Conservation (phyloP, 345 rosid genomes). For the Brassica nigra region DNA sequence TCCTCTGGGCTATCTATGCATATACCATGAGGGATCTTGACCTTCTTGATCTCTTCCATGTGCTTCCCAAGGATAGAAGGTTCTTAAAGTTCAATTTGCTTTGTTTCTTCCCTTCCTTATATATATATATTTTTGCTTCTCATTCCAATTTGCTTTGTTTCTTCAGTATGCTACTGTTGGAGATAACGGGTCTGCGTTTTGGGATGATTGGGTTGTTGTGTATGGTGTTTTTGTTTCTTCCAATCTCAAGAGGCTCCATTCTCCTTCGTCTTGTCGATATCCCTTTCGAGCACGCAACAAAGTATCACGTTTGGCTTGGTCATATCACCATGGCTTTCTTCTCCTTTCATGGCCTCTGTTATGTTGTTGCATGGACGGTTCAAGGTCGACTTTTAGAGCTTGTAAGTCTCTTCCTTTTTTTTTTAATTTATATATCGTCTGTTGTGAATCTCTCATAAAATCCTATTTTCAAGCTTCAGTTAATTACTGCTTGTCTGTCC, state of each 20-base stretch:
- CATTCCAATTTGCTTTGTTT: background rate
- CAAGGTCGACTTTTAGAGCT: constrained; percentile 56
- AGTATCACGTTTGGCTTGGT: constrained; percentile 93
- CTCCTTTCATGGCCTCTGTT: constrained; percentile 77
- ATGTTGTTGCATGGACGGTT: constrained; percentile 57
- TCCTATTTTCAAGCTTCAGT: background rate
- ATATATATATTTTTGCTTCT: background rate
- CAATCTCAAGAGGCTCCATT: constrained; percentile 80
- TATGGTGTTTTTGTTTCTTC: constrained; percentile 77
- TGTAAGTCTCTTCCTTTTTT: constrained; percentile 46
- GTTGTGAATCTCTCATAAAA: background rate
- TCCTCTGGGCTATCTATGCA: constrained; percentile 65
- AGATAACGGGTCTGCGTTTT: constrained; percentile 58
- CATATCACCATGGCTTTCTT: constrained; percentile 79
- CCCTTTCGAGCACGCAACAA: constrained; percentile 90
- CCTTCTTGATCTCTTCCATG: constrained; percentile 36
- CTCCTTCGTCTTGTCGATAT: constrained; percentile 78
- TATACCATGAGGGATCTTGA: constrained; percentile 60
- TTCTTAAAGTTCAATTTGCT: constrained; percentile 24
- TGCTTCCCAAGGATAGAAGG: constrained; percentile 45
- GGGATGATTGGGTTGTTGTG: constrained; percentile 75
- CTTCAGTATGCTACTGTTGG: constrained; percentile 48
- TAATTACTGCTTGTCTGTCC: background rate
- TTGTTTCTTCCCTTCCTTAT: background rate
- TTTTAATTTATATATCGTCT: background rate